Evolutionary conservation across 177 flowering plant species (phyloP).

Genomic region (Vitis hybrid): DNA sequence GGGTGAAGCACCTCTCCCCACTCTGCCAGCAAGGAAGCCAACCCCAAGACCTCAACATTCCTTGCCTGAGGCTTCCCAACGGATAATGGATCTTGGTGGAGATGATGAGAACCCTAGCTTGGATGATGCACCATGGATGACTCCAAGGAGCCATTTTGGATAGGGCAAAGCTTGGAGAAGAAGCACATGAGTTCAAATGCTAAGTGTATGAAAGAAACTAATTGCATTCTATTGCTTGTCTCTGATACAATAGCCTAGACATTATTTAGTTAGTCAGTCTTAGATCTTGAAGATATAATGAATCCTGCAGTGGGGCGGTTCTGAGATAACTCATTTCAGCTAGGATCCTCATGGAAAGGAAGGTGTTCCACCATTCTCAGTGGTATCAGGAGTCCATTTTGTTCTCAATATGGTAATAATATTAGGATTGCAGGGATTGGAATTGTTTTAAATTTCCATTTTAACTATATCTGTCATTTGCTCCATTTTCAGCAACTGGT

Average conservation of each 20-base stretch:
- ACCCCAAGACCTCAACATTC: slow-evolving; percentile 27
- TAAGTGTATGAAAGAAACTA: no score
- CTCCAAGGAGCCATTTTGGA: slow-evolving; percentile 44
- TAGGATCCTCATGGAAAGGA: neutral
- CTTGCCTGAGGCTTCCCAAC: slow-evolving; percentile 20
- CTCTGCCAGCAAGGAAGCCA: slow-evolving; percentile 54
- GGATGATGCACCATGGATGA: slow-evolving; percentile 36
- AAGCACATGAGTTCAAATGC: no score
- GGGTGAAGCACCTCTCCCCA: slow-evolving; percentile 51
- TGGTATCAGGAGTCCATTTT: neutral
- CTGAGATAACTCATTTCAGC: neutral
- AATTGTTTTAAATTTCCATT: no score
- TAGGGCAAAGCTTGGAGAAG: no score
- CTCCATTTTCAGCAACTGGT: no score
- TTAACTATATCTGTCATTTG: no score
- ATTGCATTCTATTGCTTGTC: no score
- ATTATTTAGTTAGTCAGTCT: neutral
- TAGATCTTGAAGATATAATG: neutral
- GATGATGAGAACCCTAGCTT: slow-evolving; percentile 15
- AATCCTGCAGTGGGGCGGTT: neutral
- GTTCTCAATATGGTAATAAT: neutral
- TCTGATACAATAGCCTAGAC: neutral
- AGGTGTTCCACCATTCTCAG: neutral
- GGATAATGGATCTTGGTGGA: slow-evolving; percentile 18
- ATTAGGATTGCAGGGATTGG: no score